These are phyloP conservation scores for Phytophthora syringae DNA, from an alignment of 352 stramenopile species.

Conservation along the genomic window DNA sequence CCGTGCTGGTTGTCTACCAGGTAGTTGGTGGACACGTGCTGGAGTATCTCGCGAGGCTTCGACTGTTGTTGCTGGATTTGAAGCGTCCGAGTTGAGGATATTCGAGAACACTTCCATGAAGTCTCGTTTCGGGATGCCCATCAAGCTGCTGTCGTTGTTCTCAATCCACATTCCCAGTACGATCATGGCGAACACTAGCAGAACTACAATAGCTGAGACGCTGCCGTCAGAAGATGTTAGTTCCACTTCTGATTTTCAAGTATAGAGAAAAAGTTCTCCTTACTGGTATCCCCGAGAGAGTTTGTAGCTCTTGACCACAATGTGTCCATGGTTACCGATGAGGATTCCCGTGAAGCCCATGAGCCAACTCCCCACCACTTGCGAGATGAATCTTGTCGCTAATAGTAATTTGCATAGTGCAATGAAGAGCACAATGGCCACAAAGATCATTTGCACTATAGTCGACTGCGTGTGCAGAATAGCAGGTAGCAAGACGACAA, in stretches of 20 bases:
- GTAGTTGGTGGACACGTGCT: slow-evolving; percentile 21
- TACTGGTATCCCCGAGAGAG: slow-evolving; percentile 58
- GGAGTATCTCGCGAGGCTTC: background rate
- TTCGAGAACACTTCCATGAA: slow-evolving; percentile 69
- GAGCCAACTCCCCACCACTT: slow-evolving; percentile 67
- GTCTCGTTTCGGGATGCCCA: slow-evolving; percentile 67
- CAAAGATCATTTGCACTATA: slow-evolving; percentile 37
- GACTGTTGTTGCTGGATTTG: slow-evolving; percentile 8
- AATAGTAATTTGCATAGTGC: slow-evolving; percentile 58
- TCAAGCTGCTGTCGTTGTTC: slow-evolving; percentile 75
- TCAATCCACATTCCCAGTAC: slow-evolving; percentile 74
- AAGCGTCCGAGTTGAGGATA: slow-evolving; percentile 59
- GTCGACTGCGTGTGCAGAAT: slow-evolving; percentile 48
- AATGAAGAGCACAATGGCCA: slow-evolving; percentile 20
- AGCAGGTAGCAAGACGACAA: slow-evolving; percentile 70
- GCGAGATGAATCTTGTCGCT: slow-evolving; percentile 55
- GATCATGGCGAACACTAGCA: slow-evolving; percentile 58
- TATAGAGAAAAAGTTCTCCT: background rate
- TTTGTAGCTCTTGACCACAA: slow-evolving; percentile 52
- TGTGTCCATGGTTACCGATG: slow-evolving; percentile 64
- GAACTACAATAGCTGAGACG: slow-evolving; percentile 47
- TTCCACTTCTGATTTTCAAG: background rate
- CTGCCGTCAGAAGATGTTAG: slow-evolving; percentile 18
- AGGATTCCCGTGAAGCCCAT: slow-evolving; percentile 63
- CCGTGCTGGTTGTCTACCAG: background rate